Evolutionary conservation across 768 basidiomycete genomes (phyloP).

Genomic region (Macrolepiota albuminosa): DNA sequence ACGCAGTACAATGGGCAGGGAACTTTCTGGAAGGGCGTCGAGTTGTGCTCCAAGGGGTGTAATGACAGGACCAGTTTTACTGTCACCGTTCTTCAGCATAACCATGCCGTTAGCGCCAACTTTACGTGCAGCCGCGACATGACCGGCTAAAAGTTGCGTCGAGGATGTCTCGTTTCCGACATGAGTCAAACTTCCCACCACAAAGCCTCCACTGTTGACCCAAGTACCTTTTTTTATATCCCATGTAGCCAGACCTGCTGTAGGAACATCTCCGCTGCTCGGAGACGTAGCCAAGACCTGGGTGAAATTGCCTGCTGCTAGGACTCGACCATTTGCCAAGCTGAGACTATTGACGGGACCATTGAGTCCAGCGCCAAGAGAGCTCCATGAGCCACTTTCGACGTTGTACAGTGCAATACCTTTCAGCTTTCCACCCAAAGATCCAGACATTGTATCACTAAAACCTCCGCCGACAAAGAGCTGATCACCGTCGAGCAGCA

Average conservation of each 20-base stretch:
- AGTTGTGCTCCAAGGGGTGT: slow-evolving; percentile 60
- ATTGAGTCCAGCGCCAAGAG: slow-evolving; percentile 71
- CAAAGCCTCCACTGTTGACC: slow-evolving; percentile 71
- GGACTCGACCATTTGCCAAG: slow-evolving; percentile 44
- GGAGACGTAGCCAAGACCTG: slow-evolving; percentile 29
- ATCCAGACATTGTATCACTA: slow-evolving; percentile 54
- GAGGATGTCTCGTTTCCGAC: slow-evolving; percentile 61
- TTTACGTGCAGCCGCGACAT: slow-evolving; percentile 45
- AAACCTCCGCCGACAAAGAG: slow-evolving; percentile 91
- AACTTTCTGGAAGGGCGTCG: slow-evolving; percentile 29
- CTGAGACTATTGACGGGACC: slow-evolving; percentile 66
- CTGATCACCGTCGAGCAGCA: slow-evolving; percentile 56
- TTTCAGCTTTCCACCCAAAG: slow-evolving; percentile 46
- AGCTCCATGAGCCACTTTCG: slow-evolving; percentile 55
- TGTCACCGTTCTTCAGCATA: slow-evolving; percentile 61
- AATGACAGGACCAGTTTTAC: slow-evolving; percentile 47
- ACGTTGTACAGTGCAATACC: slow-evolving; percentile 74
- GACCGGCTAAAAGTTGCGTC: slow-evolving; percentile 67
- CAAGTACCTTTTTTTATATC: slow-evolving; percentile 55
- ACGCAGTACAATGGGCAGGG: slow-evolving; percentile 25
- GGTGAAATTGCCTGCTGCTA: slow-evolving; percentile 77
- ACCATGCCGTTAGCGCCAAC: slow-evolving; percentile 81
- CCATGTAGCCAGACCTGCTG: slow-evolving; percentile 75
- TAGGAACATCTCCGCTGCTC: slow-evolving; percentile 28
- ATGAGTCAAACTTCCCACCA: slow-evolving; percentile 67